These are phyloP conservation scores for Mucor irregularis DNA, from an alignment of 371 early-diverging fungal genomes.

Conservation along the genomic window DNA sequence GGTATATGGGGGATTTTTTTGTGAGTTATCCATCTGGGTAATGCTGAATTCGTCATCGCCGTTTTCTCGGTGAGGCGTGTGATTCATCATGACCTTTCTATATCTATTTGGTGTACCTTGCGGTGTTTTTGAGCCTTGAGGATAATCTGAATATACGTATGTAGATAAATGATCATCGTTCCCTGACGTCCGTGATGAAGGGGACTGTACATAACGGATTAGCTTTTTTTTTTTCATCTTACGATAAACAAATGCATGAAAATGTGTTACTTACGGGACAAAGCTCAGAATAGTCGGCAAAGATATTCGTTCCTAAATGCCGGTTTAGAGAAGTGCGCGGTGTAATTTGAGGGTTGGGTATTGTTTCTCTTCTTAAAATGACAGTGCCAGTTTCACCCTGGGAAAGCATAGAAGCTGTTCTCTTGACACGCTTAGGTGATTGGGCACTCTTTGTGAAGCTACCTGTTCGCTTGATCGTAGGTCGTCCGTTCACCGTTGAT, in stretches of 20 bases:
- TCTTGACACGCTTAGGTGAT: constrained; percentile 5
- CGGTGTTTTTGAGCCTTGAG: constrained; percentile 9
- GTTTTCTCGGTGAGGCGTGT: constrained; percentile 1
- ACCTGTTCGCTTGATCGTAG: constrained; percentile 23
- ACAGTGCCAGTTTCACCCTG: constrained; percentile 14
- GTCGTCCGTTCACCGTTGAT: constrained; percentile 16
- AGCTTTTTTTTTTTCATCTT: too few species aligned
- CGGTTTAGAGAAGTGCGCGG: constrained; percentile 12
- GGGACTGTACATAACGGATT: neutral
- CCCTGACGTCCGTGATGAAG: neutral
- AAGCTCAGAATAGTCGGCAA: constrained; percentile 14
- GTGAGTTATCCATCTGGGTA: neutral
- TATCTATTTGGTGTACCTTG: constrained; percentile 13
- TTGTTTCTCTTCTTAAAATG: constrained; percentile 7
- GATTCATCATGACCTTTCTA: constrained; percentile 14
- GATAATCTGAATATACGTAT: neutral
- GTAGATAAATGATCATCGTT: neutral
- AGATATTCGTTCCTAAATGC: constrained; percentile 11
- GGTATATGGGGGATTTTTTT: constrained; percentile 6
- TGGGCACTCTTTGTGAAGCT: constrained; percentile 22
- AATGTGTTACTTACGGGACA: neutral
- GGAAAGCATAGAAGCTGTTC: constrained; percentile 4
- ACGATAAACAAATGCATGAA: too few species aligned
- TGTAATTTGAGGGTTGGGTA: constrained; percentile 13
- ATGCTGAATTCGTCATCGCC: neutral